A percentile compares a stretch with the other conserved stretches of the same genome.
These are phyloP conservation scores for Pestalotiopsis fici DNA, from an alignment of 2,329 filamentous ascomycete species.

Conservation along the genomic window DNA sequence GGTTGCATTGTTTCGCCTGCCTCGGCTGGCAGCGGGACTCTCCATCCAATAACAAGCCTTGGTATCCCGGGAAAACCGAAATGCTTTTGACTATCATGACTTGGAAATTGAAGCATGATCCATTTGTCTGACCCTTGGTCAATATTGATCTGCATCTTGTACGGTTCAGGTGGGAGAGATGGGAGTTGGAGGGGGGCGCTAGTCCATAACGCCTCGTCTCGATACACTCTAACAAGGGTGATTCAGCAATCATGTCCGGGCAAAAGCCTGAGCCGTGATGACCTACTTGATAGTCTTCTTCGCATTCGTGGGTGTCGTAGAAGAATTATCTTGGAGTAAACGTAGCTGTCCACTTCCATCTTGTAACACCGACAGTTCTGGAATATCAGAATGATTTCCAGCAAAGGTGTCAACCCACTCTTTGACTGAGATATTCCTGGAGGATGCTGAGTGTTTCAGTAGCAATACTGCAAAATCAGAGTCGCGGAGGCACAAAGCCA, in stretches of 20 bases:
- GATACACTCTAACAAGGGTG: background rate
- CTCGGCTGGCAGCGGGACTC: background rate
- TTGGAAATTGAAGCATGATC: background rate
- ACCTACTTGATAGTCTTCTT: background rate
- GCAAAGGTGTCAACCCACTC: background rate
- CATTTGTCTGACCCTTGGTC: background rate
- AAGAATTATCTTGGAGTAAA: background rate
- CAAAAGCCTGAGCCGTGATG: background rate
- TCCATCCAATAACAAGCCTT: background rate
- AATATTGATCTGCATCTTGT: background rate
- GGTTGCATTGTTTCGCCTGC: background rate
- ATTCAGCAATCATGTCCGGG: background rate
- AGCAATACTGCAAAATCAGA: background rate
- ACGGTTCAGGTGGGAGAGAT: background rate
- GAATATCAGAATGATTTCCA: background rate
- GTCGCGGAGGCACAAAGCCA: background rate
- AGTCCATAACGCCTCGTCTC: background rate
- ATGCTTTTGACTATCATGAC: background rate
- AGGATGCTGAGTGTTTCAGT: background rate
- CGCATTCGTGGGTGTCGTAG: background rate
- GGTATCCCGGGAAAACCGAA: background rate
- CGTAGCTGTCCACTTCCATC: background rate
- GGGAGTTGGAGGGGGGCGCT: background rate
- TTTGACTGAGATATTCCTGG: background rate
- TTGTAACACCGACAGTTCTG: background rate